Evolutionary conservation across 441 rosid genomes (phyloP).

Genomic region (Eutrema salsugineum): DNA sequence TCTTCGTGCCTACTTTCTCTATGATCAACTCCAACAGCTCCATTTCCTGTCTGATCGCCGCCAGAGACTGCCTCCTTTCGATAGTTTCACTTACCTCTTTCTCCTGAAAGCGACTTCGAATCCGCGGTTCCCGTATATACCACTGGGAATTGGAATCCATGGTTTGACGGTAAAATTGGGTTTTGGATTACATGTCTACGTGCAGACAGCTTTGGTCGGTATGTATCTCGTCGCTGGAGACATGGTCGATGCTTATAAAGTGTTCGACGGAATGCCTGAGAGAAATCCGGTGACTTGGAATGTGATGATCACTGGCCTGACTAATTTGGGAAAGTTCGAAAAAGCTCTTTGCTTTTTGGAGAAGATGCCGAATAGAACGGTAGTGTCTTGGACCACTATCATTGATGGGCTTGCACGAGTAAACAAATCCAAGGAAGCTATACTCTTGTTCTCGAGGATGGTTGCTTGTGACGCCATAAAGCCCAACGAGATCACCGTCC

Average conservation of each 20-base stretch:
- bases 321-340: conserved; percentile 55
- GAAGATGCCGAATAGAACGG: conserved; percentile 59
- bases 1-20: conserved; percentile 44
- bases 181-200: conserved; percentile 58
- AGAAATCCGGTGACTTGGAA: conserved; percentile 76
- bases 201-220: conserved; percentile 60
- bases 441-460: conserved; percentile 68
- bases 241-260: conserved; percentile 28
- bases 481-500: conserved; percentile 64
- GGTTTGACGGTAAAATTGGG: conserved; percentile 57
- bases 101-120: conserved; percentile 58
- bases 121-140: conserved; percentile 19
- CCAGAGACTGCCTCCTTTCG: conserved; percentile 38
- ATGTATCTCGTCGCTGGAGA: conserved; percentile 40
- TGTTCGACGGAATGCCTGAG: conserved; percentile 71
- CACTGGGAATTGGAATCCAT: conserved; percentile 59
- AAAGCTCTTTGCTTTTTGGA: conserved; percentile 54
- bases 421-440: conserved; percentile 49
- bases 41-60: conserved; percentile 23
- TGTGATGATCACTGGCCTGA: conserved; percentile 69
- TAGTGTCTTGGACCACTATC: conserved; percentile 81
- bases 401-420: conserved; percentile 71
- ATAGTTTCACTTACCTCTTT: conserved; percentile 65
- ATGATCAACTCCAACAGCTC: conserved; percentile 43
- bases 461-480: conserved; percentile 41